Conservation (phyloP, 768 basidiomycete genomes). For the Tylopilus rubrobrunneus region DNA sequence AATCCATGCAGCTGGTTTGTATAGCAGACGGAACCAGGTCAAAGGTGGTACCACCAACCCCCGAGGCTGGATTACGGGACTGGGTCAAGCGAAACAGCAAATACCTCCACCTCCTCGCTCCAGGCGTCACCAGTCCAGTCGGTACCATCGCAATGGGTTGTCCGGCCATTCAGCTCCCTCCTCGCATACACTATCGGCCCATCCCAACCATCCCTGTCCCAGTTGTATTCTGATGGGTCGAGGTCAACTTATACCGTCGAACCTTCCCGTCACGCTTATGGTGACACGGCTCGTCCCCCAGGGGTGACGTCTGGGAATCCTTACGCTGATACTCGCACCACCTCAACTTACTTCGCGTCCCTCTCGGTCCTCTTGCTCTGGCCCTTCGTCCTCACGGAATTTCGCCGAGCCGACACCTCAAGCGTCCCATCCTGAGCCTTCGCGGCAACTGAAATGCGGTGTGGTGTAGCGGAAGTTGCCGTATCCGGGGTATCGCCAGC, state of each 20-base stretch:
- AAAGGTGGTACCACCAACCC: conserved; percentile 16
- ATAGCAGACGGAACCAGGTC: no score
- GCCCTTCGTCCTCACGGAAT: conserved; percentile 23
- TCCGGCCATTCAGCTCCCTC: conserved; percentile 18
- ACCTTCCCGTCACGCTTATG: conserved; percentile 20
- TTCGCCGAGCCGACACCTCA: conserved; percentile 20
- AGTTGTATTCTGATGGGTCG: conserved; percentile 24
- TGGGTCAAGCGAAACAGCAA: conserved; percentile 17
- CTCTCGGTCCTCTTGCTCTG: conserved; percentile 25
- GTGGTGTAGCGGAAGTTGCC: conserved; percentile 23
- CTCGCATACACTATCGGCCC: conserved; percentile 20
- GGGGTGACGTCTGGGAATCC: conserved; percentile 22
- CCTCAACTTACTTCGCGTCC: conserved; percentile 20
- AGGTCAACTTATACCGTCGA: conserved; percentile 21
- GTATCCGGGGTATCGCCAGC: conserved; percentile 31
- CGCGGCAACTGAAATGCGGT: conserved; percentile 19
- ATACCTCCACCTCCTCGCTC: conserved; percentile 24
- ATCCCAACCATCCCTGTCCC: conserved; percentile 22
- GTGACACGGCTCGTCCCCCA: conserved; percentile 18
- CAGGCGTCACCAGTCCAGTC: conserved; percentile 24
- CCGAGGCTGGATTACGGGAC: conserved; percentile 26
- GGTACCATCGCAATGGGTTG: conserved; percentile 14
- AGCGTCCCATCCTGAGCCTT: conserved; percentile 21
- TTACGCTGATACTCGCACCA: conserved; percentile 25
- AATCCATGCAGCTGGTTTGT: no score